A percentile compares a stretch with the other conserved stretches of the same genome.
Conservation (phyloP, 257 asterid species). For the Eucommia ulmoides region DNA sequence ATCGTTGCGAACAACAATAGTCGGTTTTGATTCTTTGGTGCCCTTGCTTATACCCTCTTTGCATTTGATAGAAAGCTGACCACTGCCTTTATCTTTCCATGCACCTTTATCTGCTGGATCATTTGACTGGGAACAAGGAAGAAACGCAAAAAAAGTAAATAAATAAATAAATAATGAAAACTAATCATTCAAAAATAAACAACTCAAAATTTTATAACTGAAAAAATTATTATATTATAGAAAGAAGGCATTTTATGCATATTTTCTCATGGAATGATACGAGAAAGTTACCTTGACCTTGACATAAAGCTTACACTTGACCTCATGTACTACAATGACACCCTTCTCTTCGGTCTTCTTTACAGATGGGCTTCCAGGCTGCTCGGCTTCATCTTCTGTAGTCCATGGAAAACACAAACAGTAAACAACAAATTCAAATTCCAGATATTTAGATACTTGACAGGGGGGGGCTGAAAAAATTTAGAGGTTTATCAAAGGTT, state of each 20-base stretch:
- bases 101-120: slow-evolving; percentile 69
- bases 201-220: not conserved
- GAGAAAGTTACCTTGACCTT: slow-evolving; percentile 64
- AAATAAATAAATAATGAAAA: too few species aligned
- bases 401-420: too few species aligned
- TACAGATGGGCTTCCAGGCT: slow-evolving; percentile 92
- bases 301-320: slow-evolving; percentile 82
- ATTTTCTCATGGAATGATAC: not conserved
- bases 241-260: too few species aligned
- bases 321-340: slow-evolving; percentile 64
- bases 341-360: slow-evolving; percentile 79
- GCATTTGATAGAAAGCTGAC: slow-evolving; percentile 83
- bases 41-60: slow-evolving; percentile 78
- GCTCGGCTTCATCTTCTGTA: slow-evolving; percentile 72
- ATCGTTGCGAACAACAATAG: slow-evolving; percentile 79
- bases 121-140: slow-evolving; percentile 25
- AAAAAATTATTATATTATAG: too few species aligned
- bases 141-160: not conserved
- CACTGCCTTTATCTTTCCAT: slow-evolving; percentile 93
- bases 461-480: too few species aligned
- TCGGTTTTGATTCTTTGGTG: slow-evolving; percentile 81
- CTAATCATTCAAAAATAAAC: not conserved
- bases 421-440: too few species aligned
- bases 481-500: too few species aligned
- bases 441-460: too few species aligned